phyloP scores from a whole-genome alignment of 768 basidiomycete genomes.

The Lactarius sp. region DNA sequence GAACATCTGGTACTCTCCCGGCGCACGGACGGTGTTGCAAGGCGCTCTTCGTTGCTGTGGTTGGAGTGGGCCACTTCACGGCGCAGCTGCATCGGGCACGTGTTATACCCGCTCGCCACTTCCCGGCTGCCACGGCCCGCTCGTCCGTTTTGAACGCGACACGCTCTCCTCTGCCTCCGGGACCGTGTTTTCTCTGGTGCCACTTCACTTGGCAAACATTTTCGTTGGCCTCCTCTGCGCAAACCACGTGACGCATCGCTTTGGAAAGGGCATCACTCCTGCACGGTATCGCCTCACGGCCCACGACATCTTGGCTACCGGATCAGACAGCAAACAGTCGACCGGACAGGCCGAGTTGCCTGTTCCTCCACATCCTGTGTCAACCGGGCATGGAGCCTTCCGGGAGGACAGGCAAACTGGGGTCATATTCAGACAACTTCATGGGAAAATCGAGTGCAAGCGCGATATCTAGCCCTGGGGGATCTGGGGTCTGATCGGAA shows the following conservation, averaged over 20 bases:
- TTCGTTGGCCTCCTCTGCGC: constrained; percentile 56
- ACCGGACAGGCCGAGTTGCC: not conserved
- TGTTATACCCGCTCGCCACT: constrained; percentile 60
- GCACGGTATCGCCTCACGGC: constrained; percentile 50
- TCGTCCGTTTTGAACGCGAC: constrained; percentile 49
- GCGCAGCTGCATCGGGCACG: constrained; percentile 48
- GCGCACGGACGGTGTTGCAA: constrained; percentile 54
- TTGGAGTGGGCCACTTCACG: constrained; percentile 56
- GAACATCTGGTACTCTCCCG: constrained; percentile 55
- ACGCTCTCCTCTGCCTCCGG: constrained; percentile 46
- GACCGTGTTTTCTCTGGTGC: constrained; percentile 51
- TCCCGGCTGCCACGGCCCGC: constrained; percentile 62
- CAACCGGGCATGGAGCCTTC: constrained; percentile 6
- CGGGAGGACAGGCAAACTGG: constrained; percentile 18
- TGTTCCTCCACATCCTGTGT: not conserved
- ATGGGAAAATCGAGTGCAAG: not conserved
- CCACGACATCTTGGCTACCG: constrained; percentile 37
- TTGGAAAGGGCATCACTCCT: constrained; percentile 63
- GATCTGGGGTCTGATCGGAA: constrained; percentile 1
- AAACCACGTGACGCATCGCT: constrained; percentile 57
- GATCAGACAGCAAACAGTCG: constrained; percentile 10
- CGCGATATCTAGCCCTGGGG: not conserved
- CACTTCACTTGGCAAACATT: constrained; percentile 57
- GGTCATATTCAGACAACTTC: not conserved
- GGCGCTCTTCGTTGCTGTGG: constrained; percentile 63